phyloP scores from a whole-genome alignment of 176 grass and related monocot species.

The barley (Hordeum vulgare) region MorexV3_pseudomolecules_assembly NC_058521.1:297503768-297504267 shows the following conservation, averaged over 20 bases:
- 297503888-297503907: constrained; percentile 8
- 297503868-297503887: neutral
- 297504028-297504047: constrained; percentile 9
- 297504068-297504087: neutral
- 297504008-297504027: constrained; percentile 32
- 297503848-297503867: neutral
- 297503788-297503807: neutral
- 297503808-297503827: neutral
- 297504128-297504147: neutral
- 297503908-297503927: constrained; percentile 72
- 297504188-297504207: neutral
- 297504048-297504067: neutral
- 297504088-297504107: neutral
- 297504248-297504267: neutral
- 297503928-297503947: constrained; percentile 97
- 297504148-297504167: neutral
- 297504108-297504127: neutral
- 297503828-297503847: neutral
- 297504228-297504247: neutral
- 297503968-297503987: constrained; percentile 94
- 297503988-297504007: constrained; percentile 98
- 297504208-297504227: neutral
- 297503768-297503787: neutral
- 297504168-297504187: neutral
- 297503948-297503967: constrained; percentile 81